A percentile compares a stretch with the other conserved stretches of the same genome.
These are phyloP conservation scores for Penicillium sp. DNA, from an alignment of 2,329 filamentous ascomycete genomes.

Conservation along the genomic window DNA sequence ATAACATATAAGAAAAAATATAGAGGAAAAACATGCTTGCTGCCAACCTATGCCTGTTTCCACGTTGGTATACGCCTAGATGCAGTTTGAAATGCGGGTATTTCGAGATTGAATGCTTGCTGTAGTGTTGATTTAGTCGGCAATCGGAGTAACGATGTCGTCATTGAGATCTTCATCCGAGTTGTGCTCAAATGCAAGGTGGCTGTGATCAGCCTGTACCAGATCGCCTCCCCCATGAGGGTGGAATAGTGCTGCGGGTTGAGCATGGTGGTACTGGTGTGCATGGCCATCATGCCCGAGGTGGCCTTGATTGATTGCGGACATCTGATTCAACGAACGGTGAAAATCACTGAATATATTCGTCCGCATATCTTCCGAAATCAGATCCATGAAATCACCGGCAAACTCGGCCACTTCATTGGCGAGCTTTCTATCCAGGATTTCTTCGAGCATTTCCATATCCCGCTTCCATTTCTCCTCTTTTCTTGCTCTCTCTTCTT, in stretches of 20 bases:
- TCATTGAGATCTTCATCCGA: slow-evolving; percentile 16
- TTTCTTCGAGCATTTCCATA: slow-evolving; percentile 37
- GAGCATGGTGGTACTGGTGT: background rate
- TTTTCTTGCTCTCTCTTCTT: slow-evolving; percentile 35
- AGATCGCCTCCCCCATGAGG: slow-evolving; percentile 1
- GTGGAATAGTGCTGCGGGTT: background rate
- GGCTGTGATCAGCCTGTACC: background rate
- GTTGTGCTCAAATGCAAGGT: slow-evolving; percentile 10
- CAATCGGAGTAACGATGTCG: slow-evolving; percentile 14
- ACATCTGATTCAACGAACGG: slow-evolving; percentile 2
- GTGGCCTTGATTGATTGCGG: background rate
- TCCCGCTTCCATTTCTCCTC: slow-evolving; percentile 40
- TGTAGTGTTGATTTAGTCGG: slow-evolving; percentile 1
- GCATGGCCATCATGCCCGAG: background rate
- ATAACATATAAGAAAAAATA: background rate
- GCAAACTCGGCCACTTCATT: slow-evolving; percentile 40
- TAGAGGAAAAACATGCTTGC: background rate
- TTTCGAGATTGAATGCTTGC: background rate
- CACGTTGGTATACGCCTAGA: background rate
- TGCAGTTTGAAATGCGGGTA: background rate
- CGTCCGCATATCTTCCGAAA: slow-evolving; percentile 4
- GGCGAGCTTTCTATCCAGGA: slow-evolving; percentile 38
- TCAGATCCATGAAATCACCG: slow-evolving; percentile 35
- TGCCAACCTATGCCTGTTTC: background rate
- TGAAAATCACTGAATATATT: slow-evolving; percentile 7